Percentiles rank a stretch among this genome's conserved stretches.
phyloP scores from a whole-genome alignment of 306 rosid genomes.

The Dicorynia guianensis region DNA sequence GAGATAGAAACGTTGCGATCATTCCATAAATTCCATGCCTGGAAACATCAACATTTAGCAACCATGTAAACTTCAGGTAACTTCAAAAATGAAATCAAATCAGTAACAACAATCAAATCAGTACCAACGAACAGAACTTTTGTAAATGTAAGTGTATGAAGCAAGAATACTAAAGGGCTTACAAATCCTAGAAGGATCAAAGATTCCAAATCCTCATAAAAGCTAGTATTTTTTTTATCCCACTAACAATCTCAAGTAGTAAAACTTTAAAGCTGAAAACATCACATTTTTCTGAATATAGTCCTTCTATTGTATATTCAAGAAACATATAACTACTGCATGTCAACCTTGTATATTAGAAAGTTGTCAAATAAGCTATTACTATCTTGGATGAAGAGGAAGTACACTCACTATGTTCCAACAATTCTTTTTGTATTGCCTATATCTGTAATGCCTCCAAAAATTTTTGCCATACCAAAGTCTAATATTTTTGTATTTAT shows the following conservation, averaged over 20 bases:
- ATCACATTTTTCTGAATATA: slow-evolving; percentile 8
- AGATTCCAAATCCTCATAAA: not conserved
- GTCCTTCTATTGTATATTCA: not conserved
- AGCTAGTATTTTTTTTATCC: not conserved
- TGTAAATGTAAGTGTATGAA: too few relatives aligned
- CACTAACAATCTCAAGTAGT: not conserved
- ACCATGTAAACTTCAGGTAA: too few relatives aligned
- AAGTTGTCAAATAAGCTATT: not conserved
- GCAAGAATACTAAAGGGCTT: not conserved
- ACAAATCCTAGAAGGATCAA: not conserved
- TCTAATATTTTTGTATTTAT: slow-evolving; percentile 21
- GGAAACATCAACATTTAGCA: not conserved
- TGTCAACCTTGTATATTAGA: not conserved
- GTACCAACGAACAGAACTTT: too few relatives aligned
- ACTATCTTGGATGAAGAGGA: too few relatives aligned
- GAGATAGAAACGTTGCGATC: not conserved
- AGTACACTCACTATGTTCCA: not conserved
- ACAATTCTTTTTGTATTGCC: not conserved
- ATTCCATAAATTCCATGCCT: slow-evolving; percentile 18
- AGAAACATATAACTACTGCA: slow-evolving; percentile 12
- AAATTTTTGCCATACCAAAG: not conserved
- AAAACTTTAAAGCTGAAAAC: not conserved
- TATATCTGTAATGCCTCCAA: not conserved
- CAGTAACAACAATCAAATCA: too few relatives aligned
- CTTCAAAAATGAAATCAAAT: too few relatives aligned